These are phyloP conservation scores for Debaryomycetaceae sp. DNA, from an alignment of 1,139 yeast species.

Conservation along the genomic window DNA sequence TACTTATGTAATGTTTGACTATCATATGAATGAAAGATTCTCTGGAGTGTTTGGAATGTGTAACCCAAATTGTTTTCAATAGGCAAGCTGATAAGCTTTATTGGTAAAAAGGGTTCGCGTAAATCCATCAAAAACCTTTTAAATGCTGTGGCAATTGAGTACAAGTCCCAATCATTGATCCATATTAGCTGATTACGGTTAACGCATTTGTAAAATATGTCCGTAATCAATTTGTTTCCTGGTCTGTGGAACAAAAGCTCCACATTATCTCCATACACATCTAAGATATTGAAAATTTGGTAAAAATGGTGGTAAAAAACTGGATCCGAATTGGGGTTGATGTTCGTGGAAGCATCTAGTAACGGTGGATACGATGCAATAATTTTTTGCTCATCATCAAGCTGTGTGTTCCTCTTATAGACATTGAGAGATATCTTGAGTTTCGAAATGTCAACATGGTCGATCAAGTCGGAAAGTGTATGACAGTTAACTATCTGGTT, in stretches of 20 bases:
- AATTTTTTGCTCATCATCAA: conserved; percentile 22
- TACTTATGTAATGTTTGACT: conserved; percentile 12
- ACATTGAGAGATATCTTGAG: conserved; percentile 75
- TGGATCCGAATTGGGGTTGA: conserved; percentile 21
- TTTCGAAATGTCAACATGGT: conserved; percentile 66
- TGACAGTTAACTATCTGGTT: conserved; percentile 32
- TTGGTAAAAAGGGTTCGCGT: conserved; percentile 43
- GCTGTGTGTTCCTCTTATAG: conserved; percentile 44
- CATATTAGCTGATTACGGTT: conserved; percentile 51
- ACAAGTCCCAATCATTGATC: conserved; percentile 64
- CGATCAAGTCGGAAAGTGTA: conserved; percentile 59
- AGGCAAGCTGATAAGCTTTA: conserved; percentile 43
- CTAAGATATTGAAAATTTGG: conserved; percentile 48
- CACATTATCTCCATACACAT: conserved; percentile 38
- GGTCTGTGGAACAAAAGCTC: conserved; percentile 57
- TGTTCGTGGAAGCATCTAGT: conserved; percentile 19
- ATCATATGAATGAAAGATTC: conserved; percentile 19
- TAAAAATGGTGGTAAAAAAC: conserved; percentile 37
- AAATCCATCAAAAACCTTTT: conserved; percentile 46
- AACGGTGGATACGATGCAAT: conserved; percentile 18
- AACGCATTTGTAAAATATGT: conserved; percentile 50
- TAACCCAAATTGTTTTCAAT: conserved; percentile 42
- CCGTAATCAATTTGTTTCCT: conserved; percentile 51
- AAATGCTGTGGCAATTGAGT: conserved; percentile 54
- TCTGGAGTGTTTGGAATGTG: conserved; percentile 31